A percentile compares a stretch with the other conserved stretches of the same genome.
Evolutionary conservation across 2,329 filamentous ascomycete species (phyloP).

Genomic region (Calonectria pseudoturangicola): DNA sequence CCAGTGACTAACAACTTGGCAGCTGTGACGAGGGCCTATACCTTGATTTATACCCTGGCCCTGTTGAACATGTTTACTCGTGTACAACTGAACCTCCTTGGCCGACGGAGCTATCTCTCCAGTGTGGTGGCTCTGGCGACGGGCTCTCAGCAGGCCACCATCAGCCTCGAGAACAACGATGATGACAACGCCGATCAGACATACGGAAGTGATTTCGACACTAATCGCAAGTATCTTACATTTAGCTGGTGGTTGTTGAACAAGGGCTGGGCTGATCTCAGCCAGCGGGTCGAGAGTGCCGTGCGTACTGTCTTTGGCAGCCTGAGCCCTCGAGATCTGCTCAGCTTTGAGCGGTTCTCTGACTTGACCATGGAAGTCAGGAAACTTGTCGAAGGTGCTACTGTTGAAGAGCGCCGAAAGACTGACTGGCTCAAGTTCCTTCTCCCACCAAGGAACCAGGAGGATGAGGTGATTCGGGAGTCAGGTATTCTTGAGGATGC

Average conservation of each 20-base stretch:
- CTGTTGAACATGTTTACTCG: constrained; percentile 94
- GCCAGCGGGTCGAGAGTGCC: constrained; percentile 87
- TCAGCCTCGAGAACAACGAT: constrained; percentile 94
- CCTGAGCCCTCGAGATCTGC: constrained; percentile 90
- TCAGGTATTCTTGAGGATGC: constrained; percentile 83
- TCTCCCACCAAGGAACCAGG: constrained; percentile 85
- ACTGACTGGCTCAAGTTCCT: constrained; percentile 88
- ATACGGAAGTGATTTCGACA: constrained; percentile 96
- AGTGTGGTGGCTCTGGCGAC: constrained; percentile 94
- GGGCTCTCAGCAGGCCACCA: constrained; percentile 82
- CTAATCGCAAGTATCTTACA: constrained; percentile 94
- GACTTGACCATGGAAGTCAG: constrained; percentile 89
- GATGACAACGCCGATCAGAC: constrained; percentile 88
- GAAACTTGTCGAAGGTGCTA: constrained; percentile 85
- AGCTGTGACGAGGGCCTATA: constrained; percentile 94
- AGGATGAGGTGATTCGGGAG: constrained; percentile 88
- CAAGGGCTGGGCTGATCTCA: constrained; percentile 88
- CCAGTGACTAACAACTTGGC: constrained; percentile 42
- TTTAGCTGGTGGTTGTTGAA: constrained; percentile 99
- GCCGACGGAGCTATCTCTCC: constrained; percentile 94
- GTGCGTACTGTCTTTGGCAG: constrained; percentile 93
- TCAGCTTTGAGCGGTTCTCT: constrained; percentile 87
- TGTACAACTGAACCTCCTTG: constrained; percentile 97
- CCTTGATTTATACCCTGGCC: constrained; percentile 91
- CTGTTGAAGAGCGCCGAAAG: constrained; percentile 62